Evolutionary conservation across 345 rosid genomes (phyloP).

Genomic region (Hypericum perforatum): DNA sequence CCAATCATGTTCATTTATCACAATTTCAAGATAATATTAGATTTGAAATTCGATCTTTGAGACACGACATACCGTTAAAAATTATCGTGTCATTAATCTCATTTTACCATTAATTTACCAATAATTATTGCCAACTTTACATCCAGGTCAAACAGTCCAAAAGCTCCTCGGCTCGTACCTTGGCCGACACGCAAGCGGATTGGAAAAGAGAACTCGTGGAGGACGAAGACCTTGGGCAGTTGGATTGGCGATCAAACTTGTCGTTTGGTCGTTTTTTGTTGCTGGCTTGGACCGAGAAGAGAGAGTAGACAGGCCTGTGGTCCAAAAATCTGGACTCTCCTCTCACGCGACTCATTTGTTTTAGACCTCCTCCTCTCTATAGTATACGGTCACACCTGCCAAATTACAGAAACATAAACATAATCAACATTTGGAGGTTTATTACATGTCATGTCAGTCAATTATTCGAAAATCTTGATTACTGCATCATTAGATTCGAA

Average conservation of each 20-base stretch:
- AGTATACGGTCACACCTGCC: constrained; percentile 87
- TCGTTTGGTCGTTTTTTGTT: constrained; percentile 11
- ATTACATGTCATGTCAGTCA: too few relatives aligned
- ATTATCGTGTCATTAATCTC: neutral
- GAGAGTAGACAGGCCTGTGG: constrained; percentile 82
- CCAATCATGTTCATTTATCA: too few relatives aligned
- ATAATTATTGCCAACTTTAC: neutral
- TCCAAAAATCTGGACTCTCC: constrained; percentile 94
- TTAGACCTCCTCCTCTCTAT: constrained; percentile 84
- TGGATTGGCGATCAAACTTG: neutral
- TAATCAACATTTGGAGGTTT: neutral
- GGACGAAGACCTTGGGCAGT: constrained; percentile 22
- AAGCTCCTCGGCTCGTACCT: constrained; percentile 78
- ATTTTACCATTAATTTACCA: neutral
- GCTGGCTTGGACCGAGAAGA: constrained; percentile 54
- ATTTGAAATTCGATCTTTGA: neutral
- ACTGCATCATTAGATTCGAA: too few relatives aligned
- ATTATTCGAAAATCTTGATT: too few relatives aligned
- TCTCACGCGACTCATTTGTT: constrained; percentile 58
- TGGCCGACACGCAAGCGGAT: constrained; percentile 36
- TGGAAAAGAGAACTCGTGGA: constrained; percentile 30
- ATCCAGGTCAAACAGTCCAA: constrained; percentile 11
- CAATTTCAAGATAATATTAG: neutral
- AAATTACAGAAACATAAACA: neutral
- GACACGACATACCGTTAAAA: constrained; percentile 7